Evolutionary conservation across 2,329 filamentous ascomycete species (phyloP), one percentile per base, ranked within the genome.

Genomic region (Fusarium redolens): DNA sequence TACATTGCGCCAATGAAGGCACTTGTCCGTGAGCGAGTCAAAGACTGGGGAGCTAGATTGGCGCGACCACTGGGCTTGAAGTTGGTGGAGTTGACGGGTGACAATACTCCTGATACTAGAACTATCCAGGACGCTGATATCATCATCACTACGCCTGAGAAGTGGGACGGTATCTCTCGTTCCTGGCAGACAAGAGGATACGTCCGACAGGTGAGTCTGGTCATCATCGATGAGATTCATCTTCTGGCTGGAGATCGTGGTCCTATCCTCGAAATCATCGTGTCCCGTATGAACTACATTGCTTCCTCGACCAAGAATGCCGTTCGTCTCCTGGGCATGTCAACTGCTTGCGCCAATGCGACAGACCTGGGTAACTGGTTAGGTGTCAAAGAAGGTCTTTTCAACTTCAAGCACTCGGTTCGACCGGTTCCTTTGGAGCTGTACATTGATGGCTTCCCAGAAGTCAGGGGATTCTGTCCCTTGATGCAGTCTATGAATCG

Each of bases 1-100:
- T 99, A 99, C 81, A 98, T 99, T 79, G 96, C 96, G 4, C 97
- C 97, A 0, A 99, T 99, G 97, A 99, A 99, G 83, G 97, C 97
- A 0, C 90, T 99, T 37, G 96, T 99, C 25, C 93, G 96, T 6
- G 96, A 99, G 81, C 91, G 96, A 82, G 96, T 99, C 31, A 93
- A 97, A 78, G 97, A 99, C 79, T 99, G 96, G 97, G 90, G 93
- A 17, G 89, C 89, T 65, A 91, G 96, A 20, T 88, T 99, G 38
- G 94, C 95, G 1, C 86, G 87, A 3, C 93, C 95, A 3, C 91
- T 98, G 85, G 95, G 95, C 0, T 81, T 98, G 71, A 97, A 94
- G 82, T 86, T 99, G 25, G 96, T 99, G 20, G 96, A 99, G 83
- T 85, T 99, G 85, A 99, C 97, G 17, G 95, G 86, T 86, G 96